A percentile compares a stretch with the other conserved stretches of the same genome.
Conservation (phyloP, 163 green algal species). For the Chloromonas sp. region DNA sequence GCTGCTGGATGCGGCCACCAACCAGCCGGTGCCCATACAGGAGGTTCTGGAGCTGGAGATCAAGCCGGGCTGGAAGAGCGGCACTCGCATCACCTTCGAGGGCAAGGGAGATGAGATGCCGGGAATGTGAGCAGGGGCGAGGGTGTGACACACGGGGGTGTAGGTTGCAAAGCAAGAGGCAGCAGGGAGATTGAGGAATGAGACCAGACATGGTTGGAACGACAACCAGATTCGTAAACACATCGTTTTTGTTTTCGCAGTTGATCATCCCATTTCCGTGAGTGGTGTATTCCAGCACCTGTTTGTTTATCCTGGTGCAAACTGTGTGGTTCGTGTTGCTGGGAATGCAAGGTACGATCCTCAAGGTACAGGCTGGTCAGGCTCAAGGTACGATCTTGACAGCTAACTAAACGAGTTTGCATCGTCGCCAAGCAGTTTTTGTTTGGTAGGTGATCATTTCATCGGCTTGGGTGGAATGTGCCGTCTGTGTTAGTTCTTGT, state of each 20-base stretch:
- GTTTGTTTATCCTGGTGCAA: too few relatives aligned
- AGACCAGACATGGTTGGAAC: background rate
- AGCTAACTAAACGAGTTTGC: background rate
- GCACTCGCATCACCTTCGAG: constrained; percentile 50
- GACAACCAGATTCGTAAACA: background rate
- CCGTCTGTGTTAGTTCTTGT: too few relatives aligned
- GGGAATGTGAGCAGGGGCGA: constrained; percentile 18
- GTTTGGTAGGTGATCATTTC: background rate
- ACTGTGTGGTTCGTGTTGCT: too few relatives aligned
- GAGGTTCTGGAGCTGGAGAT: constrained; percentile 77
- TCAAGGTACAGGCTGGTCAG: too few relatives aligned
- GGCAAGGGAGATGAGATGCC: constrained; percentile 70
- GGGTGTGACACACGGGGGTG: background rate
- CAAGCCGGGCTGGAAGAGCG: constrained; percentile 79
- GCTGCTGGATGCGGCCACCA: constrained; percentile 52
- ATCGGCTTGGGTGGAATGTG: too few relatives aligned
- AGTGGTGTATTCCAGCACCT: too few relatives aligned
- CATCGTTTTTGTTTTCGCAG: too few relatives aligned
- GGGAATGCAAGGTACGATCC: too few relatives aligned
- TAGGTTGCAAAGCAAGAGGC: background rate
- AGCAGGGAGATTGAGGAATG: background rate
- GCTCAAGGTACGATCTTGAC: too few relatives aligned
- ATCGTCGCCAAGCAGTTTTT: background rate
- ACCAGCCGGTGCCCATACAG: constrained; percentile 49
- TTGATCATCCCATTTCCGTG: too few relatives aligned